Conservation (phyloP, 2,329 filamentous ascomycete species). For the Neurospora sp. region DNA sequence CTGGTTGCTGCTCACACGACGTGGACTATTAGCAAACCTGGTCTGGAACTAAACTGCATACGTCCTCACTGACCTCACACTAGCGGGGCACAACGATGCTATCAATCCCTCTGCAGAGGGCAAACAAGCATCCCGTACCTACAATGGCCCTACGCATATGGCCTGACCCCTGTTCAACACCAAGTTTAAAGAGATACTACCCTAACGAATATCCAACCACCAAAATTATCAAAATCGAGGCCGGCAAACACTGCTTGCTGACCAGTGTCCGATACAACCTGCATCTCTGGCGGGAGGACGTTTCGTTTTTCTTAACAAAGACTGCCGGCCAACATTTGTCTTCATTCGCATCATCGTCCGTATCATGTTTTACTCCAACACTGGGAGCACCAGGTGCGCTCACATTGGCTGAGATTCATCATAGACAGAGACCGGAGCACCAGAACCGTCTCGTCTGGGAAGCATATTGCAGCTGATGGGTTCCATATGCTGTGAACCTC, state of each 20-base stretch:
- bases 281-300: neutral
- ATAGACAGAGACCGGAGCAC: neutral
- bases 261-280: neutral
- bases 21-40: neutral
- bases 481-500: conserved; percentile 14
- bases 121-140: neutral
- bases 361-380: neutral
- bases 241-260: neutral
- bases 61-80: neutral
- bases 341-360: neutral
- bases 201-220: neutral
- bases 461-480: conserved; percentile 11
- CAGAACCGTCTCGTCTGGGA: conserved; percentile 1
- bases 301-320: neutral
- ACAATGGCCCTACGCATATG: neutral
- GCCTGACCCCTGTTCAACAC: neutral
- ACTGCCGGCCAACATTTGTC: neutral
- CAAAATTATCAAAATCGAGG: neutral
- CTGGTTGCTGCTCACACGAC: neutral
- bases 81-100: neutral
- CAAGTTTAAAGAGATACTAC: neutral
- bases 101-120: neutral
- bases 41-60: neutral
- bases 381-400: neutral
- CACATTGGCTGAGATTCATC: neutral